Evolutionary conservation across 208 protist species (phyloP).

Genomic region (Tritrichomonas musculus): DNA sequence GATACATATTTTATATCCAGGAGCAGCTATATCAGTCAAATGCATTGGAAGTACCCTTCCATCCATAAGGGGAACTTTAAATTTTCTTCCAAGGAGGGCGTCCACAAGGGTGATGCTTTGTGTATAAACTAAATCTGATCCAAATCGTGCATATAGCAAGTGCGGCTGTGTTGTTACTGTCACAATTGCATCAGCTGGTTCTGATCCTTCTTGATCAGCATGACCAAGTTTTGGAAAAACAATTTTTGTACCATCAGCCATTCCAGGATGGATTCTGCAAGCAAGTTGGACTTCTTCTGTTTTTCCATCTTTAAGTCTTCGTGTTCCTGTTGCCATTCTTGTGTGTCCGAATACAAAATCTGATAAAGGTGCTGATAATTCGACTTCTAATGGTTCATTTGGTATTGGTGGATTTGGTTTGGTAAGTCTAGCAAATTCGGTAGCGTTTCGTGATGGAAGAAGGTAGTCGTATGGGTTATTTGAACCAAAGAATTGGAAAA

Average conservation of each 20-base stretch:
- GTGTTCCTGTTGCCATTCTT: background rate
- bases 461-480: background rate
- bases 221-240: background rate
- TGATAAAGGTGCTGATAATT: background rate
- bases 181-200: background rate
- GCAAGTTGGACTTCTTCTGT: constrained; percentile 4
- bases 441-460: background rate
- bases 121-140: background rate
- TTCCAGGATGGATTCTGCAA: background rate
- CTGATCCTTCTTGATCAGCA: background rate
- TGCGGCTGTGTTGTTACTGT: background rate
- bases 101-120: background rate
- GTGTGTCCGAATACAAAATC: background rate
- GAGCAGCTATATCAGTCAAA: constrained; percentile 10
- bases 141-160: background rate
- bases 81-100: background rate
- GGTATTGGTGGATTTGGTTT: background rate
- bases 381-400: background rate
- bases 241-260: background rate
- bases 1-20: background rate
- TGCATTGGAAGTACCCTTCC: background rate
- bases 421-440: background rate
- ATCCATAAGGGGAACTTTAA: background rate
- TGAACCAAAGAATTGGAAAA: constrained; percentile 14
- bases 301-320: background rate